phyloP scores from a whole-genome alignment of 23 red algal species.

The Gracilaria gracilis region DNA sequence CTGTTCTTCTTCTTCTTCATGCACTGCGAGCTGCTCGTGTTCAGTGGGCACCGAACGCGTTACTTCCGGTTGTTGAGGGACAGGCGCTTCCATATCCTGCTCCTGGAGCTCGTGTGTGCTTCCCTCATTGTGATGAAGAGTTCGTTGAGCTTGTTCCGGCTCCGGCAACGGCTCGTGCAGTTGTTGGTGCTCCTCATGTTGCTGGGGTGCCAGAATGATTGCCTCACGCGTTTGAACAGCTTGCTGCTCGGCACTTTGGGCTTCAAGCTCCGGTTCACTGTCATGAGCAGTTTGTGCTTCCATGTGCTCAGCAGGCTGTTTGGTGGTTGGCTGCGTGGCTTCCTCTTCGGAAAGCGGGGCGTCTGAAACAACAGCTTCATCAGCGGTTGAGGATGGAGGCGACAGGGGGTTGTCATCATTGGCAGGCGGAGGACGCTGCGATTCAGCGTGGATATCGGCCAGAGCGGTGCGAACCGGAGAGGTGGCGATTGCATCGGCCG shows the following conservation, averaged over 20 bases:
- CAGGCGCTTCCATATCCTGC: background rate
- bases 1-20: background rate
- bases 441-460: slow-evolving; percentile 14
- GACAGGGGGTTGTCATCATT: background rate
- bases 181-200: background rate
- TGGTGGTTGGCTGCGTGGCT: background rate
- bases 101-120: background rate
- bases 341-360: background rate
- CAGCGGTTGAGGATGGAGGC: background rate
- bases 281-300: background rate
- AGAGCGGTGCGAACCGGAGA: slow-evolving; percentile 1
- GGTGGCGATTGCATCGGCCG: background rate
- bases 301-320: background rate
- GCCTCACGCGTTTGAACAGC: background rate
- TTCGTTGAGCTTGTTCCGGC: background rate
- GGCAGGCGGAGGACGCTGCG: background rate
- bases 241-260: background rate
- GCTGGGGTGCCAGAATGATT: background rate
- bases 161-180: background rate
- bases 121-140: background rate
- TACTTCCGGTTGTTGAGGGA: background rate
- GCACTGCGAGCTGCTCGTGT: background rate
- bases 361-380: background rate
- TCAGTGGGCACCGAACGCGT: background rate
- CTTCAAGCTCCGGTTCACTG: background rate